phyloP scores from a whole-genome alignment of 306 rosid genomes.

The Crataegus laevigata region DNA sequence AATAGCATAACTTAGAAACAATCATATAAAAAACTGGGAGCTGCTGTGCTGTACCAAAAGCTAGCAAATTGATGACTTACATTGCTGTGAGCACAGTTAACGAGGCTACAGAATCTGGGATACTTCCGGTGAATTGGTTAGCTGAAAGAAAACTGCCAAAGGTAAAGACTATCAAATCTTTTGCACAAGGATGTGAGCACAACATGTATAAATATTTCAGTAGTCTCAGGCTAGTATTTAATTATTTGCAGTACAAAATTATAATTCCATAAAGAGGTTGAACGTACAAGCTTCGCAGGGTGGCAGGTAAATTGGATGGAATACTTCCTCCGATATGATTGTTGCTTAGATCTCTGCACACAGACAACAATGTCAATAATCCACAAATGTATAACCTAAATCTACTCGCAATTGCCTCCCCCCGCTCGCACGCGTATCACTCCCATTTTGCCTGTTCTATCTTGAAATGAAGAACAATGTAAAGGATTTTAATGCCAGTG shows the following conservation, averaged over 20 bases:
- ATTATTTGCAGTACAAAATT: neutral
- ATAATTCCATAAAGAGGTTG: neutral
- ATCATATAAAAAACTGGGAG: slow-evolving; percentile 8
- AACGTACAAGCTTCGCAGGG: slow-evolving; percentile 68
- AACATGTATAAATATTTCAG: slow-evolving; percentile 4
- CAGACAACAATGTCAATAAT: slow-evolving; percentile 12
- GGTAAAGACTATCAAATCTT: slow-evolving; percentile 28
- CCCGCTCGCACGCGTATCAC: neutral
- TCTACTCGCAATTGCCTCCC: neutral
- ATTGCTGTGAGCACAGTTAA: slow-evolving; percentile 53
- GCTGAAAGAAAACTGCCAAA: slow-evolving; percentile 85
- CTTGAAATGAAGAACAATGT: neutral
- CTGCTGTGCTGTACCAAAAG: neutral
- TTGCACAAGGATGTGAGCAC: slow-evolving; percentile 18
- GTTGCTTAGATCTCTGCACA: slow-evolving; percentile 78
- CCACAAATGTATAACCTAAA: neutral
- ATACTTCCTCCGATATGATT: slow-evolving; percentile 83
- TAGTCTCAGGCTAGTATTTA: neutral
- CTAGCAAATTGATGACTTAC: slow-evolving; percentile 31
- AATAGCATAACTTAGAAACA: slow-evolving; percentile 18
- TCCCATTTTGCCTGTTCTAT: neutral
- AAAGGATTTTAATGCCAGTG: neutral
- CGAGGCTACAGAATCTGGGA: slow-evolving; percentile 61
- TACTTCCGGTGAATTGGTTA: slow-evolving; percentile 71
- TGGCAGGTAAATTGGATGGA: slow-evolving; percentile 71